Evolutionary conservation across 192 early-diverging fungal genomes (phyloP), one percentile per base, ranked within the genome.

Genomic region (Coemansia pectinata): DNA sequence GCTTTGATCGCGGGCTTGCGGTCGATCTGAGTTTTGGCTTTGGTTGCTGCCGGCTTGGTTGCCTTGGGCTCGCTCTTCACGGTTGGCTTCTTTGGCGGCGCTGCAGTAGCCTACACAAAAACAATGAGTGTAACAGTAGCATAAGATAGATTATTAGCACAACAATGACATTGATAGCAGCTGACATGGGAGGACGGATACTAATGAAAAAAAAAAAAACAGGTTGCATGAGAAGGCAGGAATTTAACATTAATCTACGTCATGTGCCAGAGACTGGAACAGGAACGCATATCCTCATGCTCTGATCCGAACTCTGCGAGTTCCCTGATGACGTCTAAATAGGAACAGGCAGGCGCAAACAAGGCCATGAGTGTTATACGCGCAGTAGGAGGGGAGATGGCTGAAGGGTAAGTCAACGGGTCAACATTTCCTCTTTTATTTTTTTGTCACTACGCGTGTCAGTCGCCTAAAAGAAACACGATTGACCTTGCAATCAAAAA

Each of bases 1-100:
- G 68, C 57, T 70, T 83, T 83, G 65, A 83, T 62, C 7, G 59
- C 57, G 23, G 71, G 69, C 66, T 83, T 83, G 61, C 74, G 72
- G 59, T 68, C 66, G 23, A 65, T 58, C 7, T 63, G 41, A 23
- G 52, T 53, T 23, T 66, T 81, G 59, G 48, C 72, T 42, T 58
- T 50, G 53, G 58, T 50, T 0, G 27, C 62, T 17, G 27, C 31
- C 15, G 55, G 42, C 34, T 34, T 42, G 21, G 59, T 11, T 29
- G 11, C 45, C 25, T 15, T 33, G 11, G 36, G 59, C 42, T 78
- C 66, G 29, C 62, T 72, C 47, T 77, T 72, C 52, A 65, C 67
- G 15, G 52, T 21, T 23, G 59, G 31, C 57, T 73, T 64, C 36
- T 62, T 65, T 41, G 69, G 17, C 7, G 42, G 23, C 25, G 31